phyloP scores from a whole-genome alignment of 73 alveolate genomes.

The Paramecium octaurelia region DNA sequence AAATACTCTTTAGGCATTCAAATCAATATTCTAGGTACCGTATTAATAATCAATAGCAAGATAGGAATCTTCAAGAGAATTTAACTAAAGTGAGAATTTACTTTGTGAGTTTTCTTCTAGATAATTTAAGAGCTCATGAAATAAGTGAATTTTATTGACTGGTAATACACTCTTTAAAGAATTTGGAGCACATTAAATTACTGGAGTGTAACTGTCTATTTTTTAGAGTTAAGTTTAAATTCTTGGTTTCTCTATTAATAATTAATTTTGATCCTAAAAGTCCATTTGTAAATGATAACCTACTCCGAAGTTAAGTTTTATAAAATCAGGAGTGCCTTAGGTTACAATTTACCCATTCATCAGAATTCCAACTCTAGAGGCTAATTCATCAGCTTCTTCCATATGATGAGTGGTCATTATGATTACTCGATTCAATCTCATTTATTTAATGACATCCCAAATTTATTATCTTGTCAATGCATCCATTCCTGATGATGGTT shows the following conservation, averaged over 20 bases:
- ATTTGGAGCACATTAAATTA: background rate
- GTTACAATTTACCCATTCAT: slow-evolving; percentile 77
- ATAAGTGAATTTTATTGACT: background rate
- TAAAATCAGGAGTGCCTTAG: slow-evolving; percentile 19
- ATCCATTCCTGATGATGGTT: slow-evolving; percentile 98
- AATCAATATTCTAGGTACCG: background rate
- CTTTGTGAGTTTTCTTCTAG: background rate
- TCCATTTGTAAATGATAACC: slow-evolving; percentile 72
- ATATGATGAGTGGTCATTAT: slow-evolving; percentile 97
- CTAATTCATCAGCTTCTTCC: slow-evolving; percentile 99
- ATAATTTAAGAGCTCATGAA: background rate
- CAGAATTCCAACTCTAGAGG: slow-evolving; percentile 88
- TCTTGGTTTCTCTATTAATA: background rate
- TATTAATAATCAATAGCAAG: background rate
- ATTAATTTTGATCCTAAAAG: background rate
- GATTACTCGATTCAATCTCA: slow-evolving; percentile 86
- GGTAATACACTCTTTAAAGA: background rate
- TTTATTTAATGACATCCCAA: slow-evolving; percentile 88
- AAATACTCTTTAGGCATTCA: background rate
- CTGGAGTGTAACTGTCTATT: background rate
- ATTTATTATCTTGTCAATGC: slow-evolving; percentile 95
- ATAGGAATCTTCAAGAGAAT: background rate
- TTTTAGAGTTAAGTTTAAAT: background rate
- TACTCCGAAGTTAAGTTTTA: slow-evolving; percentile 78
- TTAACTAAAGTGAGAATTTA: background rate